A percentile compares a stretch with the other conserved stretches of the same genome.
Evolutionary conservation across 2,329 filamentous ascomycete genomes (phyloP).

Genomic region (Aspergillus phoenicis): DNA sequence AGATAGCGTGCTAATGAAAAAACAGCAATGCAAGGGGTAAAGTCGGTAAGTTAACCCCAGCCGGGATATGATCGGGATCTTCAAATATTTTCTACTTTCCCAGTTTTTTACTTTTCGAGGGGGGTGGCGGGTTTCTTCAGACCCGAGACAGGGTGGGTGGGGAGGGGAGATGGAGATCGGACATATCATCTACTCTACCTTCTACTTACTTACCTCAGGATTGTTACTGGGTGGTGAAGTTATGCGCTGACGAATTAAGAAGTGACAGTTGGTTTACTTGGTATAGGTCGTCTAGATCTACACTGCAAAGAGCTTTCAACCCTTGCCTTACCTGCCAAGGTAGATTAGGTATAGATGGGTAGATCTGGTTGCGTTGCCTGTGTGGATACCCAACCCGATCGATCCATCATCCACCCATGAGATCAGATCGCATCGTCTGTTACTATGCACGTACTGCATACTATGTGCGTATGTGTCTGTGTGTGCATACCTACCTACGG

Average conservation of each 20-base stretch:
- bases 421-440: too few species aligned
- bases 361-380: not conserved
- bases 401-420: too few species aligned
- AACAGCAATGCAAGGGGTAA: slow-evolving; percentile 8
- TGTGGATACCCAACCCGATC: slow-evolving; percentile 3
- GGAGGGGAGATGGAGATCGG: too few species aligned
- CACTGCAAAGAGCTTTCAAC: too few species aligned
- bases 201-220: not conserved
- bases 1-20: not conserved
- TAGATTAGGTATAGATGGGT: too few species aligned
- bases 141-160: not conserved
- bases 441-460: not conserved
- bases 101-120: too few species aligned
- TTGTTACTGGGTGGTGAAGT: too few species aligned
- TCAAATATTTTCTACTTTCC: too few species aligned
- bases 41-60: not conserved
- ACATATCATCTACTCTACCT: not conserved
- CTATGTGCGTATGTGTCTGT: not conserved
- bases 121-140: not conserved
- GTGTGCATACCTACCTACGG: not conserved
- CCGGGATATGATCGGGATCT: not conserved
- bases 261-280: too few species aligned
- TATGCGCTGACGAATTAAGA: too few species aligned
- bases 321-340: too few species aligned
- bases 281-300: too few species aligned